Percentiles rank a stretch among this genome's conserved stretches.
Evolutionary conservation across 2,329 filamentous ascomycete species (phyloP).

Genomic region (Neofusicoccum sp.): DNA sequence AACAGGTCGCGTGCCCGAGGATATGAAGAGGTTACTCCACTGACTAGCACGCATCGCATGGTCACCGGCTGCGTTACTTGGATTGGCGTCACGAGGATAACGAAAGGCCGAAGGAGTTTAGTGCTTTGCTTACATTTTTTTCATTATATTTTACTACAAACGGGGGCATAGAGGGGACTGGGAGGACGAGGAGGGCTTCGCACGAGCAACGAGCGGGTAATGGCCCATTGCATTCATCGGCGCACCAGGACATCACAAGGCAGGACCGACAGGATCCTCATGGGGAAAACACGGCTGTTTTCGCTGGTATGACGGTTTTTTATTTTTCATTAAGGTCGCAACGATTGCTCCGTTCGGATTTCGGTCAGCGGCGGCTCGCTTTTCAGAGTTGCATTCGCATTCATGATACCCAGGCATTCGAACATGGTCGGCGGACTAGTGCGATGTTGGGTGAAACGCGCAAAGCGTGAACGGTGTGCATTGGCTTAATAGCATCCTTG

Average conservation of each 20-base stretch:
- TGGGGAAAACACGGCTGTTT: neutral
- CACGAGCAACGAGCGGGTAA: constrained; percentile 8
- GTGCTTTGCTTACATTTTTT: constrained; percentile 1
- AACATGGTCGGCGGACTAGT: constrained; percentile 12
- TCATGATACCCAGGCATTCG: constrained; percentile 16
- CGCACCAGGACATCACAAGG: neutral
- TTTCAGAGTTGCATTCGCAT: neutral
- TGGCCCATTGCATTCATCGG: constrained; percentile 15
- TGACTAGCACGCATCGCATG: constrained; percentile 6
- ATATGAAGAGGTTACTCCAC: neutral
- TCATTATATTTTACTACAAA: neutral
- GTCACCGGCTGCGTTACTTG: neutral
- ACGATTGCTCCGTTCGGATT: neutral
- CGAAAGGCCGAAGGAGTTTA: constrained; percentile 14
- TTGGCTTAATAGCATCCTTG: constrained; percentile 1
- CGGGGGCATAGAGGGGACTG: neutral
- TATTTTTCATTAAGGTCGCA: neutral
- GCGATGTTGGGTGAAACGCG: constrained; percentile 13
- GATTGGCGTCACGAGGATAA: constrained; percentile 5
- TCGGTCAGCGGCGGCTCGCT: neutral
- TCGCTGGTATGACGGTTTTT: neutral
- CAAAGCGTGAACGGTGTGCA: neutral
- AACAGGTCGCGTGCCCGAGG: neutral
- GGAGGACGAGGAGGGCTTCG: neutral
- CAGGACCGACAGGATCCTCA: neutral